Evolutionary conservation across 139 green algal species (phyloP).

Genomic region (Tetratostichococcus sp.): DNA sequence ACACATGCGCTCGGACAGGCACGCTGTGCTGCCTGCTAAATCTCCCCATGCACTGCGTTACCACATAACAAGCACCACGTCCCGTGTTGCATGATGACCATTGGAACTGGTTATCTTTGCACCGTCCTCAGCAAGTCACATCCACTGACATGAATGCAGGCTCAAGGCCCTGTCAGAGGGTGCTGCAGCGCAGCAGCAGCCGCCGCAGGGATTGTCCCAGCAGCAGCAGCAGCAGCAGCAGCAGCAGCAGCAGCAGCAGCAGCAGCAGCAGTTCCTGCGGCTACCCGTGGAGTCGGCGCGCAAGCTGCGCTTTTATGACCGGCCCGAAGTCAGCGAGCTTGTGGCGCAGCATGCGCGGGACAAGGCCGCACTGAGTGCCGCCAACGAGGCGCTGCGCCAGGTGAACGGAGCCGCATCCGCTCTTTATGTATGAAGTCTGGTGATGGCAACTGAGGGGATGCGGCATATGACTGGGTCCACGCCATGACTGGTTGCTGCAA

Average conservation of each 20-base stretch:
- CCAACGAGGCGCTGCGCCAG: slow-evolving; percentile 36
- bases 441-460: too few species aligned
- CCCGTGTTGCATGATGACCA: too few species aligned
- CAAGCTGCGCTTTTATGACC: slow-evolving; percentile 64
- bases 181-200: not conserved
- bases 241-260: not conserved
- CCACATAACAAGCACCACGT: too few species aligned
- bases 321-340: slow-evolving; percentile 39
- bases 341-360: slow-evolving; percentile 37
- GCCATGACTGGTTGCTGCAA: too few species aligned
- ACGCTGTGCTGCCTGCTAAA: too few species aligned
- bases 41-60: too few species aligned
- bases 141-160: not conserved
- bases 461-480: too few species aligned
- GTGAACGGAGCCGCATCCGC: not conserved
- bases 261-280: slow-evolving; percentile 8
- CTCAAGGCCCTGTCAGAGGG: not conserved
- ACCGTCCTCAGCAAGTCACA: too few species aligned
- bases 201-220: not conserved
- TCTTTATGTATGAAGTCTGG: not conserved
- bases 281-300: slow-evolving; percentile 50
- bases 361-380: slow-evolving; percentile 44
- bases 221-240: not conserved
- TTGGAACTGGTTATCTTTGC: too few species aligned
- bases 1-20: too few species aligned